These are phyloP conservation scores for Umbelopsis isabellina DNA, from an alignment of 192 early-diverging fungal species.

Conservation along the genomic window DNA sequence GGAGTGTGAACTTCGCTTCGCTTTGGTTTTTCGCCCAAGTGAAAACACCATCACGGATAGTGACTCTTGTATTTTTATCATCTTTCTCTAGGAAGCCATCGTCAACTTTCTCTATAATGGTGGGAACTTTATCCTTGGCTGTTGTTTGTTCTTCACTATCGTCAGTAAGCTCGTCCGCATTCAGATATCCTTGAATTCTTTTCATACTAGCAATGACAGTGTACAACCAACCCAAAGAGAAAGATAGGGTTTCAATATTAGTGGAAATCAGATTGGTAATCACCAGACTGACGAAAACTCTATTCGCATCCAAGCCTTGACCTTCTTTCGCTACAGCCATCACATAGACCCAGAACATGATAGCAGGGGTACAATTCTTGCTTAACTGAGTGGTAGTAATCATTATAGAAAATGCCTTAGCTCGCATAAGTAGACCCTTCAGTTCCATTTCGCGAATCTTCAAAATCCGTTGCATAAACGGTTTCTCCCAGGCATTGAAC, in stretches of 20 bases:
- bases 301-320: conserved; percentile 6
- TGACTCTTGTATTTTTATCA: neutral
- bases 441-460: conserved; percentile 8
- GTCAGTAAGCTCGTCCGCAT: conserved; percentile 12
- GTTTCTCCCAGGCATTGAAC: conserved; percentile 43
- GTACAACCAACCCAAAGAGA: conserved; percentile 7
- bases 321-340: conserved; percentile 20
- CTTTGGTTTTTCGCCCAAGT: neutral
- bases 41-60: neutral
- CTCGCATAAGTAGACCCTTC: neutral
- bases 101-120: neutral
- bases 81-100: neutral
- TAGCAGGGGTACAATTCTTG: conserved; percentile 9
- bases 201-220: conserved; percentile 18
- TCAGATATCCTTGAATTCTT: conserved; percentile 10
- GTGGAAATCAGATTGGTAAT: conserved; percentile 7
- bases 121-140: neutral
- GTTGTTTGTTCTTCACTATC: neutral
- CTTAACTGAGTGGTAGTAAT: conserved; percentile 10
- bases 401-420: conserved; percentile 1
- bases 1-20: conserved; percentile 14
- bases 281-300: conserved; percentile 25
- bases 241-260: neutral
- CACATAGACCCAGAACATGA: conserved; percentile 26
- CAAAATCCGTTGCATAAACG: conserved; percentile 17